Evolutionary conservation across 202 grass and related monocot species (phyloP).

Genomic region (Zizania palustris): DNA sequence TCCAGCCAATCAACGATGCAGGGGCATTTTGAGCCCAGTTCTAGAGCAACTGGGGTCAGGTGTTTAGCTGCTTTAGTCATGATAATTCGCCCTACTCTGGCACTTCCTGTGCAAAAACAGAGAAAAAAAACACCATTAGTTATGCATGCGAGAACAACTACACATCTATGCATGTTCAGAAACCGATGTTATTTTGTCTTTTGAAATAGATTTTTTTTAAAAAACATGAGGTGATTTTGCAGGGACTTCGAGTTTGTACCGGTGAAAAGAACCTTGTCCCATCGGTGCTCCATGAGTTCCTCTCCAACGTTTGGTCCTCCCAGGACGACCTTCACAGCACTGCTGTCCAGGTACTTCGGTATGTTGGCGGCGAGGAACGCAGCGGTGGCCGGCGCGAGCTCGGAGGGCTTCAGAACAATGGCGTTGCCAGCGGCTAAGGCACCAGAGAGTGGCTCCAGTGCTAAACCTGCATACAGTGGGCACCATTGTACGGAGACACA

Average conservation of each 20-base stretch:
- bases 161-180: background rate
- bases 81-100: slow-evolving; percentile 59
- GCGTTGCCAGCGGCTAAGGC: slow-evolving; percentile 81
- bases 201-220: background rate
- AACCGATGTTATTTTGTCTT: background rate
- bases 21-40: slow-evolving; percentile 87
- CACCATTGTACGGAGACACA: background rate
- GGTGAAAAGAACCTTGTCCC: slow-evolving; percentile 96
- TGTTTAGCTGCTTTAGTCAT: slow-evolving; percentile 82
- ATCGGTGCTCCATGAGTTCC: slow-evolving; percentile 77
- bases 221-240: background rate
- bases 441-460: slow-evolving; percentile 74
- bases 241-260: slow-evolving; percentile 35
- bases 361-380: slow-evolving; percentile 60
- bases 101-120: slow-evolving; percentile 49
- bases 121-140: background rate
- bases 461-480: slow-evolving; percentile 48
- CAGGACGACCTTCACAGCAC: slow-evolving; percentile 63
- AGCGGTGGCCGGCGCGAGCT: slow-evolving; percentile 61
- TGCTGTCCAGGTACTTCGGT: slow-evolving; percentile 61
- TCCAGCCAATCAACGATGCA: slow-evolving; percentile 72
- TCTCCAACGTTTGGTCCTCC: slow-evolving; percentile 63
- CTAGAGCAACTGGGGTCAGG: slow-evolving; percentile 70
- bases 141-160: slow-evolving; percentile 2
- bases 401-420: slow-evolving; percentile 76